Evolutionary conservation across 2,329 filamentous ascomycete genomes (phyloP).

Genomic region (Diaporthe ampelina): DNA sequence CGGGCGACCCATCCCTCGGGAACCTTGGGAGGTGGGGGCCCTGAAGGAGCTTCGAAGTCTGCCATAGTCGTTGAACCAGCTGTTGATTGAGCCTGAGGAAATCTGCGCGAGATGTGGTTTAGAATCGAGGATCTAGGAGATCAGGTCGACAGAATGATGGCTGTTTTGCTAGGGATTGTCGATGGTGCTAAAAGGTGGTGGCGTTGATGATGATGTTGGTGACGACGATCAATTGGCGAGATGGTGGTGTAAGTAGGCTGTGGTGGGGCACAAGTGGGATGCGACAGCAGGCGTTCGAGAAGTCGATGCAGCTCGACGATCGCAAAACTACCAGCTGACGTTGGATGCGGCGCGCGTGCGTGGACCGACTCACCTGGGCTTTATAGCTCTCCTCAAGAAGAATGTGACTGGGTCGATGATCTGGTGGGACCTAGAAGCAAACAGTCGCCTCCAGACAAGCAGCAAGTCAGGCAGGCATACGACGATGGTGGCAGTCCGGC

Average conservation of each 20-base stretch:
- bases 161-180: background rate
- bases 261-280: conserved; percentile 38
- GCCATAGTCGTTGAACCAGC: conserved; percentile 56
- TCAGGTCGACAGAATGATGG: background rate
- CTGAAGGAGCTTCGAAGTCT: conserved; percentile 66
- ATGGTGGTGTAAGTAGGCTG: conserved; percentile 33
- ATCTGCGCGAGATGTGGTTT: background rate
- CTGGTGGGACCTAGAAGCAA: conserved; percentile 8
- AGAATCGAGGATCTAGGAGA: background rate
- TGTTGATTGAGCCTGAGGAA: background rate
- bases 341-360: too few relatives aligned
- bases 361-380: conserved; percentile 2
- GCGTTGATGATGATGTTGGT: conserved; percentile 11
- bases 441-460: conserved; percentile 5
- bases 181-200: background rate
- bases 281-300: conserved; percentile 23
- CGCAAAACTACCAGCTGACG: background rate
- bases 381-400: conserved; percentile 1
- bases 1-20: conserved; percentile 89
- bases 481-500: conserved; percentile 29
- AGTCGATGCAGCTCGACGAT: conserved; percentile 28
- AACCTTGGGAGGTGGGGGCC: conserved; percentile 70
- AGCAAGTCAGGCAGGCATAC: background rate
- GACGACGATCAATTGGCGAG: conserved; percentile 6
- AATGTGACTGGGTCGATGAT: conserved; percentile 1